A percentile compares a stretch with the other conserved stretches of the same genome.
Conservation (phyloP, 306 rosid genomes). For the Vigna reflexopilosa region DNA sequence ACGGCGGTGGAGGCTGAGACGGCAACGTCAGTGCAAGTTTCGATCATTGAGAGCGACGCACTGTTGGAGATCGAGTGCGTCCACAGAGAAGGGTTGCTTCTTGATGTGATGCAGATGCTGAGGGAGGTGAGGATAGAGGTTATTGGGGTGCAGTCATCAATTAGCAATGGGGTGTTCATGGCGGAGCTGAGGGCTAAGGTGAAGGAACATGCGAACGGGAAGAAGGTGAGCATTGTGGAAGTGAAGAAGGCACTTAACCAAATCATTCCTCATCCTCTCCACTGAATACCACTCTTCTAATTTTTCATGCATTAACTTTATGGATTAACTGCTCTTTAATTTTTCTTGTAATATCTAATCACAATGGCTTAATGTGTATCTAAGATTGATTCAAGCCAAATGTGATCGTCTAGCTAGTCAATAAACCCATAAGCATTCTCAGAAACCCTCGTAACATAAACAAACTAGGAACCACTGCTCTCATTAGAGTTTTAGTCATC, state of each 20-base stretch:
- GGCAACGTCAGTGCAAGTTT: constrained; percentile 69
- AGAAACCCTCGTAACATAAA: neutral
- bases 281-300: neutral
- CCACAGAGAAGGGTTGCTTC: constrained; percentile 76
- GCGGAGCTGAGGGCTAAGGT: constrained; percentile 89
- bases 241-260: constrained; percentile 89
- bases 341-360: neutral
- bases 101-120: constrained; percentile 77
- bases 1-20: constrained; percentile 47
- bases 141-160: constrained; percentile 71
- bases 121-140: constrained; percentile 77
- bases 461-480: constrained; percentile 9
- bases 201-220: constrained; percentile 71
- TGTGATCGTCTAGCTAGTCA: neutral
- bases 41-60: constrained; percentile 88
- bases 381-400: neutral
- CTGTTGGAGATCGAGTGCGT: constrained; percentile 85
- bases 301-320: neutral
- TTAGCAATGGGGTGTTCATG: constrained; percentile 65
- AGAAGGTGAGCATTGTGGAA: constrained; percentile 83
- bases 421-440: neutral
- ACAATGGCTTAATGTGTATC: constrained; percentile 5
- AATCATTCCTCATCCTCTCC: constrained; percentile 65
- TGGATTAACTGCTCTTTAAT: neutral
- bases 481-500: constrained; percentile 10